These are phyloP conservation scores for Aristolochia contorta DNA, from an alignment of 164 flowering plant species.

Conservation along the genomic window DNA sequence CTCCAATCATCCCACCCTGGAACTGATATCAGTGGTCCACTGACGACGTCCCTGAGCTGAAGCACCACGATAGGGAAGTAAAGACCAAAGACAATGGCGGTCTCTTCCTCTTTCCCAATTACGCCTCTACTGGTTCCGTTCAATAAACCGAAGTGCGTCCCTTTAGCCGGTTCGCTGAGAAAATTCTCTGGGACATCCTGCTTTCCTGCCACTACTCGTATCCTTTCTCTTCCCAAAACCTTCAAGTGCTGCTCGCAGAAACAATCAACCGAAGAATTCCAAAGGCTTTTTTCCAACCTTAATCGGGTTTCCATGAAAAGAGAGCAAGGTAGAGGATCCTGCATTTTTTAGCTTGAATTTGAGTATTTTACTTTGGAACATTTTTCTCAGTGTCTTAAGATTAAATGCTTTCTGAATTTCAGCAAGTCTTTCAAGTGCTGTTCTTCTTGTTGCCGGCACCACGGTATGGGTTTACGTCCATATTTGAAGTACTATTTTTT, in stretches of 20 bases:
- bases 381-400: not conserved
- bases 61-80: not conserved
- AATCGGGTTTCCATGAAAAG: slow-evolving; percentile 70
- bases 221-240: slow-evolving; percentile 6
- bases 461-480: slow-evolving; percentile 33
- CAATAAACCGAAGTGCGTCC: too few relatives aligned
- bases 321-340: slow-evolving; percentile 47
- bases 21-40: not conserved
- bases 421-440: slow-evolving; percentile 69
- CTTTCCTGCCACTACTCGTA: not conserved
- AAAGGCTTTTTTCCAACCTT: slow-evolving; percentile 79
- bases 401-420: slow-evolving; percentile 11
- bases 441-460: slow-evolving; percentile 89
- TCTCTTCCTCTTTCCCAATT: not conserved
- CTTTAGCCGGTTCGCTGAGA: not conserved
- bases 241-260: slow-evolving; percentile 9
- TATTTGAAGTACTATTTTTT: not conserved
- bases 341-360: not conserved
- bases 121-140: too few relatives aligned
- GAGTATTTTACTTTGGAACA: not conserved
- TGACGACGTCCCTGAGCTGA: too few relatives aligned
- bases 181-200: not conserved
- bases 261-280: slow-evolving; percentile 19
- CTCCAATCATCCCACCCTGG: not conserved
- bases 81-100: not conserved